Percentiles rank a stretch among this genome's conserved stretches.
Evolutionary conservation across 495 filamentous ascomycete genomes (phyloP).

Genomic region (Aspergillus leporis): DNA sequence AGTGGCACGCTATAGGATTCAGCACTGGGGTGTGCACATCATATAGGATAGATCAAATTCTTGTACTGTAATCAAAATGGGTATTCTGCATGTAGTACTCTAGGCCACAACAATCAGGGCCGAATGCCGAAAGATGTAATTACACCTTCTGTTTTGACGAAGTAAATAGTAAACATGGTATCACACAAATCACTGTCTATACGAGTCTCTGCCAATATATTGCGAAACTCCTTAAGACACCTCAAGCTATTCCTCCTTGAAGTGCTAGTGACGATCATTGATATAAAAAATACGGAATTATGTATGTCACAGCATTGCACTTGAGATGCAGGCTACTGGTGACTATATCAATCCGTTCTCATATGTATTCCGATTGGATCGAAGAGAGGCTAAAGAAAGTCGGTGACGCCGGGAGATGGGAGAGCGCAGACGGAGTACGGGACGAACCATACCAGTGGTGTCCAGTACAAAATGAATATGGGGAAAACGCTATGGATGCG

Average conservation of each 20-base stretch:
- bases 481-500: background rate
- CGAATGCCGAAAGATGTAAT: constrained; percentile 15
- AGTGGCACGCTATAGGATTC: background rate
- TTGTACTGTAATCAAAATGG: constrained; percentile 10
- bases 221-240: background rate
- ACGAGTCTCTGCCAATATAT: constrained; percentile 5
- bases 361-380: background rate
- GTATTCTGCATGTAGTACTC: constrained; percentile 15
- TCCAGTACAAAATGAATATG: background rate
- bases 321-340: background rate
- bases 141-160: background rate
- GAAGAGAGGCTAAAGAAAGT: background rate
- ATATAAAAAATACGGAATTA: background rate
- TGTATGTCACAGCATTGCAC: background rate
- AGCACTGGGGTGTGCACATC: background rate
- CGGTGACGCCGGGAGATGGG: background rate
- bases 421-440: background rate
- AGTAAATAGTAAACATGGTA: constrained; percentile 18
- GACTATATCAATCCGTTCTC: background rate
- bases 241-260: constrained; percentile 2
- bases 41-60: background rate
- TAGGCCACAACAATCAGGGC: constrained; percentile 9
- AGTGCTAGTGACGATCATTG: background rate
- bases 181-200: constrained; percentile 24
- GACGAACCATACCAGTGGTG: constrained; percentile 15